Conservation (phyloP, 116 monocot species). For the Phalaenopsis hybrid region DNA sequence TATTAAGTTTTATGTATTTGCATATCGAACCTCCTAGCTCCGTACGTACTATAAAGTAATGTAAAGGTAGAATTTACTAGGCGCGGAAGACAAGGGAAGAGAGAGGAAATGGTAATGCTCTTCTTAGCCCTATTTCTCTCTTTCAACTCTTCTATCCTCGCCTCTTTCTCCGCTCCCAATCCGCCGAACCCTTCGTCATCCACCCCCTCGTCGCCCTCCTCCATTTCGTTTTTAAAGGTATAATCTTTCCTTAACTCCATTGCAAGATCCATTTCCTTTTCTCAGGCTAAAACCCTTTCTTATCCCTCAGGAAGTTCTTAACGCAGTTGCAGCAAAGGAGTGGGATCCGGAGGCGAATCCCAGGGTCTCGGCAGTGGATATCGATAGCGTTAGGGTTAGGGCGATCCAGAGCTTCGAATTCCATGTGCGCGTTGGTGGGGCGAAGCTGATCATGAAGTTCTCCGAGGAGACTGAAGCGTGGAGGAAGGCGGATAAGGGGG, state of each 20-base stretch:
- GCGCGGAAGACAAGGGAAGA: too few relatives aligned
- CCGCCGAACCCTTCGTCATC: constrained; percentile 5
- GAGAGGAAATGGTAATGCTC: too few relatives aligned
- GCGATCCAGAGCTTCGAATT: constrained; percentile 33
- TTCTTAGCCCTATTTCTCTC: neutral
- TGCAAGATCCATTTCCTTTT: constrained; percentile 21
- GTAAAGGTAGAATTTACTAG: too few relatives aligned
- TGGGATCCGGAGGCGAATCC: constrained; percentile 25
- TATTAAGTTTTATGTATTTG: too few relatives aligned
- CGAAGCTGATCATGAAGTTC: constrained; percentile 18
- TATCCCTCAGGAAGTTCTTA: constrained; percentile 17
- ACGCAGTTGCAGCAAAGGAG: constrained; percentile 21
- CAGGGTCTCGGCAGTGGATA: constrained; percentile 24
- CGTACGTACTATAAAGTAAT: too few relatives aligned
- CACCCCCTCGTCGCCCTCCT: neutral
- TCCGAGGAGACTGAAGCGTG: constrained; percentile 23
- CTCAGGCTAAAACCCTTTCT: neutral
- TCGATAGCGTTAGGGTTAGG: constrained; percentile 13
- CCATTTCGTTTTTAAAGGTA: constrained; percentile 2
- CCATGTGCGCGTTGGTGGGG: constrained; percentile 17
- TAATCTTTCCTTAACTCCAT: neutral
- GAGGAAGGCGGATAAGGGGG: constrained; percentile 21
- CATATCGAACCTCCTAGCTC: too few relatives aligned
- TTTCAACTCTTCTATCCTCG: constrained; percentile 4
- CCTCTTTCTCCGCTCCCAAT: neutral